A percentile compares a stretch with the other conserved stretches of the same genome.
These are phyloP conservation scores for Leccinellum luteum DNA, from an alignment of 768 basidiomycete genomes.

Conservation along the genomic window DNA sequence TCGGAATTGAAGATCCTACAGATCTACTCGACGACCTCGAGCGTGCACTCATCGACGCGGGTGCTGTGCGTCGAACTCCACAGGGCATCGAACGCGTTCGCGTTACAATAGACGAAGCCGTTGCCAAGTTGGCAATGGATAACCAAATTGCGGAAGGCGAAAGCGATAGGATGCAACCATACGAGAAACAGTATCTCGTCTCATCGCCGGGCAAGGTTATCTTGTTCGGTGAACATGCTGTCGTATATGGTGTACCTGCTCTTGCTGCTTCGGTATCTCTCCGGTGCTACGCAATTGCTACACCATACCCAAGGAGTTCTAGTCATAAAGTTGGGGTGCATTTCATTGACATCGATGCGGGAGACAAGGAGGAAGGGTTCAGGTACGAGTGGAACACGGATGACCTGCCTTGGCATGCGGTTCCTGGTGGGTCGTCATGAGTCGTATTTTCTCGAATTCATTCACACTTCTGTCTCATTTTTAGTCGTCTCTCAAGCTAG, in stretches of 20 bases:
- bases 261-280: slow-evolving; percentile 94
- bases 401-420: slow-evolving; percentile 75
- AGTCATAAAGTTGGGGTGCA: slow-evolving; percentile 55
- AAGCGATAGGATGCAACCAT: slow-evolving; percentile 6
- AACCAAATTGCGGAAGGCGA: slow-evolving; percentile 17
- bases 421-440: slow-evolving; percentile 35
- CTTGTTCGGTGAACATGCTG: slow-evolving; percentile 97
- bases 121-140: slow-evolving; percentile 59
- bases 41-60: slow-evolving; percentile 86
- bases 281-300: slow-evolving; percentile 86
- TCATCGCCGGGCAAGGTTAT: slow-evolving; percentile 98
- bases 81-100: slow-evolving; percentile 39
- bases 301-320: slow-evolving; percentile 59
- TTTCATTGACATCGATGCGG: slow-evolving; percentile 67
- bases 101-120: slow-evolving; percentile 57
- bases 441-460: background rate
- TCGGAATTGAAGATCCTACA: slow-evolving; percentile 93
- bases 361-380: slow-evolving; percentile 40
- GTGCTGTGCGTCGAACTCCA: slow-evolving; percentile 68
- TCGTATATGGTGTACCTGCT: slow-evolving; percentile 97
- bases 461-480: background rate
- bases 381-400: slow-evolving; percentile 79
- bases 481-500: slow-evolving; percentile 16
- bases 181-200: slow-evolving; percentile 72
- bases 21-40: slow-evolving; percentile 96